A percentile compares a stretch with the other conserved stretches of the same genome.
These are phyloP conservation scores for Cyclotella atomus DNA, from an alignment of 108 stramenopile species.

Conservation along the genomic window DNA sequence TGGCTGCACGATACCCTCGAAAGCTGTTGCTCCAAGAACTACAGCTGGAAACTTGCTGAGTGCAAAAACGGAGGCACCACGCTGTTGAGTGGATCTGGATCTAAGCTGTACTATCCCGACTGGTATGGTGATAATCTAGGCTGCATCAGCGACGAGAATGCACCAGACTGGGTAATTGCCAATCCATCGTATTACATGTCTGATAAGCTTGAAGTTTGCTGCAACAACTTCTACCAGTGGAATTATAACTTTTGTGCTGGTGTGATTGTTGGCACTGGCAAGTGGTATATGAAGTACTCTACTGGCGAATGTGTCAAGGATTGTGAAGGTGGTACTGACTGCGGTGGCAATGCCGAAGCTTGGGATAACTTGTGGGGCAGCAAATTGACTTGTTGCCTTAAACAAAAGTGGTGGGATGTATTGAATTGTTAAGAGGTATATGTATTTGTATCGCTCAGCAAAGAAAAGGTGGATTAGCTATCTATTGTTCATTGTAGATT, in stretches of 20 bases:
- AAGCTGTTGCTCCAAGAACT: not conserved
- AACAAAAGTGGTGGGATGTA: not conserved
- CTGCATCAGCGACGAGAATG: not conserved
- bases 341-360: not conserved
- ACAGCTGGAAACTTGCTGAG: not conserved
- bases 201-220: not conserved
- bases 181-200: not conserved
- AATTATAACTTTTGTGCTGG: not conserved
- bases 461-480: too few species aligned
- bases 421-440: not conserved
- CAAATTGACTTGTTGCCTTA: not conserved
- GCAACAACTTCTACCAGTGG: not conserved
- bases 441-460: too few species aligned
- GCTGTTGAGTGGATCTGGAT: not conserved
- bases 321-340: not conserved
- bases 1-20: not conserved
- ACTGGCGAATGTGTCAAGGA: not conserved
- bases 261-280: not conserved
- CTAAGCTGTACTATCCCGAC: not conserved
- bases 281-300: not conserved
- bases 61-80: not conserved
- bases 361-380: not conserved
- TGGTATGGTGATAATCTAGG: not conserved
- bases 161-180: not conserved
- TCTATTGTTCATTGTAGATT: too few species aligned